Conservation (phyloP, 1,284 basidiomycete species). For the Sporisorium scitamineum region DNA sequence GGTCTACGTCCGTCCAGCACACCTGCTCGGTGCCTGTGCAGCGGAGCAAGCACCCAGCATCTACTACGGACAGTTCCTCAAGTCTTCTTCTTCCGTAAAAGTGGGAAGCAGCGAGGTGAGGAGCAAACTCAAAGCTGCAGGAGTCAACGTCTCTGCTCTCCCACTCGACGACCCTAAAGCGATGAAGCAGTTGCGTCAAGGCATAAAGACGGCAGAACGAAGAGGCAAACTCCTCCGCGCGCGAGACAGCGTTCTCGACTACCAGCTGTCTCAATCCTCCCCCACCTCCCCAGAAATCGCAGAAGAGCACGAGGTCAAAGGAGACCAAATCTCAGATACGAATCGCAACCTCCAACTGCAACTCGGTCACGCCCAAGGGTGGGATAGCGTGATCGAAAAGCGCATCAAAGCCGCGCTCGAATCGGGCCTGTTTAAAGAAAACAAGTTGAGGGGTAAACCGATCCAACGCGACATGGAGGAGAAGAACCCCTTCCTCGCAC, state of each 20-base stretch:
- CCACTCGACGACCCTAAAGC: conserved; percentile 73
- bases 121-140: conserved; percentile 40
- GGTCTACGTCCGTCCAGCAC: conserved; percentile 55
- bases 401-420: conserved; percentile 75
- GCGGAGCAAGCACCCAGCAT: conserved; percentile 34
- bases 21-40: conserved; percentile 21
- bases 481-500: conserved; percentile 76
- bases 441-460: conserved; percentile 82
- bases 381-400: conserved; percentile 62
- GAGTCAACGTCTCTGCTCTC: conserved; percentile 27
- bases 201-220: conserved; percentile 75
- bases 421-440: conserved; percentile 79
- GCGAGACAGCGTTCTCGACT: conserved; percentile 81
- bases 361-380: conserved; percentile 48
- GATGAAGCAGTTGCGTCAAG: conserved; percentile 73
- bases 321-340: conserved; percentile 62
- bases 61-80: conserved; percentile 55
- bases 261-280: conserved; percentile 71
- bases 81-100: conserved; percentile 3
- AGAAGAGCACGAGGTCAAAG: conserved; percentile 71
- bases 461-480: conserved; percentile 76
- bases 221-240: conserved; percentile 70
- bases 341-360: conserved; percentile 34
- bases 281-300: too few species aligned
- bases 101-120: conserved; percentile 23